Evolutionary conservation across 2,329 filamentous ascomycete species (phyloP), one percentile per base, ranked within the genome.

Genomic region (Trichoderma sp.): DNA sequence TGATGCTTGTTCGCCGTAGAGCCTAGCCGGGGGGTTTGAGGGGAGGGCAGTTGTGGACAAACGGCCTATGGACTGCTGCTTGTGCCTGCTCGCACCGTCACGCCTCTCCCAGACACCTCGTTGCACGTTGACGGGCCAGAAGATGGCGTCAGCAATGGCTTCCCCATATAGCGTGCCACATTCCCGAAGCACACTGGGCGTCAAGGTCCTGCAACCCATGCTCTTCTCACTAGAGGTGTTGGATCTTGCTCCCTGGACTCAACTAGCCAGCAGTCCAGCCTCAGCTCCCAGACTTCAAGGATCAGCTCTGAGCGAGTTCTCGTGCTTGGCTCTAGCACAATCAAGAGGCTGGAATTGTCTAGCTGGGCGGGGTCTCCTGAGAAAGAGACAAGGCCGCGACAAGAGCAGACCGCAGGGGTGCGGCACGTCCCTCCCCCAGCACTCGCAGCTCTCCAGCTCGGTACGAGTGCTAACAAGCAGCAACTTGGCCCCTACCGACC

Each of bases 1-100:
- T 60, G 53, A 70, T 67, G 68, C 64, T 68, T 64, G 63, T 68
- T 39, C 60, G 67, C 60, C 63, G 67, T 54, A 59, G 42, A 65
- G 48, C 50, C 67, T 68, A 54, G 61, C 54, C 67, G 67, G 67
- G 67, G 67, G 35, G 29, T 29, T 29, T 27, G 32, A 37, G 45
- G 22, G n/a, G 57, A 67, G 64, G 42, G 22, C 52, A 50, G 52
- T n/a, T 53, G 58, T 52, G 59, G 54, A 60, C 25, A 45, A 13
- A 45, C 42, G 42, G 54, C 54, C 27, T 67, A 42, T 19, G 19
- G 53, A 34, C n/a, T 39, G 37, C n/a, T 22, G 58, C 45, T 39
- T 29, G 15, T 34, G 32, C 27, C 9, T 56, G 12, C 56, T 53
- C 34, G 48, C 37, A 37, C 17, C 45, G 37, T 35, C 48, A 19